These are phyloP conservation scores for Bertia moriformis DNA, from an alignment of 2,329 filamentous ascomycete species.

Conservation along the genomic window DNA sequence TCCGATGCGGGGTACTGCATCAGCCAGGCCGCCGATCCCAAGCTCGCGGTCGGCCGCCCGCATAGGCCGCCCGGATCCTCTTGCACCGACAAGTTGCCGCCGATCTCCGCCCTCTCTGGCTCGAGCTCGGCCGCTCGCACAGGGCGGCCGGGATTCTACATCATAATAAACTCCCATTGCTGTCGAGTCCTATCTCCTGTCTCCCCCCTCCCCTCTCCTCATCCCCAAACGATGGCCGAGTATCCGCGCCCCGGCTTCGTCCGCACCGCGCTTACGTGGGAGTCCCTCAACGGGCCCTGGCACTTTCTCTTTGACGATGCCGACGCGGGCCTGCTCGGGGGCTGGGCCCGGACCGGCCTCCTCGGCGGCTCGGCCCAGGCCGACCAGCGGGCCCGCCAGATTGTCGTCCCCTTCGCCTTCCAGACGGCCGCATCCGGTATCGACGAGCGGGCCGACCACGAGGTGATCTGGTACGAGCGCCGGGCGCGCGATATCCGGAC, in stretches of 20 bases:
- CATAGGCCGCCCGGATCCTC: too few relatives aligned
- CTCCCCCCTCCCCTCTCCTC: too few relatives aligned
- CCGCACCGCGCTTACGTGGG: conserved; percentile 38
- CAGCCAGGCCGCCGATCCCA: too few relatives aligned
- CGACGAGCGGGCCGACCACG: conserved; percentile 44
- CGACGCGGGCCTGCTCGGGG: conserved; percentile 34
- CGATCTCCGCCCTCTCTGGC: too few relatives aligned
- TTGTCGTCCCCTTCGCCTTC: conserved; percentile 51
- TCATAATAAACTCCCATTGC: too few relatives aligned
- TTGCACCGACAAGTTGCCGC: too few relatives aligned
- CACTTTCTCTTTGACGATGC: conserved; percentile 51
- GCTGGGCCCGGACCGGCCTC: conserved; percentile 43
- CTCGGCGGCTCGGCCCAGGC: conserved; percentile 29
- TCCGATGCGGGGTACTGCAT: too few relatives aligned
- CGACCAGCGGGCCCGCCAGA: conserved; percentile 18
- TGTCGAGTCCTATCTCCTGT: too few relatives aligned
- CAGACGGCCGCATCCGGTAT: conserved; percentile 50
- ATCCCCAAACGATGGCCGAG: too few relatives aligned
- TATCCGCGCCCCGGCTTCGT: conserved; percentile 55
- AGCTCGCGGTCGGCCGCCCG: too few relatives aligned
- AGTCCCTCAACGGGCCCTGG: conserved; percentile 48
- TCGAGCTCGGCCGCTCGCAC: too few relatives aligned
- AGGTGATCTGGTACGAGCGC: conserved; percentile 55
- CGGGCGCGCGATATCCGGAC: conserved; percentile 31
- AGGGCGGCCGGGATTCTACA: too few relatives aligned